Base-by-base conservation (phyloP, 176 grass and related monocot genomes). In the Leersia perrieri region DNA sequence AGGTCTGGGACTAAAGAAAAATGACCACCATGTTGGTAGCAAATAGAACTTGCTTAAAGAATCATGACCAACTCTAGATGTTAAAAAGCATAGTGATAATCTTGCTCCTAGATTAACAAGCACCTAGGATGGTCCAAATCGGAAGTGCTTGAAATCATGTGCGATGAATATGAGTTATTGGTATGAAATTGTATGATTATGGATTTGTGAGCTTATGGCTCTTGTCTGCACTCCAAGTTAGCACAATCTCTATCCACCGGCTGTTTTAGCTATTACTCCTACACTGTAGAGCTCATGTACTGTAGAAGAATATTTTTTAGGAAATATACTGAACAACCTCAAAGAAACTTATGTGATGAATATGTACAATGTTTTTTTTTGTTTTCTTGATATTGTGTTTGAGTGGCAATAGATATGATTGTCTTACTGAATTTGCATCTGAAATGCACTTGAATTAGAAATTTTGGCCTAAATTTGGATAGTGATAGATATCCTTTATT, bases 71-170 rank as follows among this genome's bases (percentile, higher is more conserved):
- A 34, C 22, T 78, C 7, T 7, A 72, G 74, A 35, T 78, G 14
- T 66, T 83, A 66, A 67, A 66, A 67, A 38, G 68, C 60, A 36
- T 45, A 25, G 20, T 49, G 36, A 63, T 87, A 65, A 36, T 22
- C 1, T 68, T 60, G 3, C 38, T 78, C 14, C 65, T 61, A 34
- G 26, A 10, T 44, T 61, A 7, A 18, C 26, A 41, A 32, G 11
- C 20, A 74, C 41, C 40, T 79, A 55, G 41, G 41, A 53, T 77
- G 18, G 12, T 49, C 3, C 9, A 33, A 18, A 25, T 67, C 2
- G 31, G 45, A 34, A 73, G 27, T 7, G 47, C 72, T 33, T 39
- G 22, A 11, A 30, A 11, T n/a, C 66, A 28, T 31, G 5, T 62
- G 11, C 1, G 75, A 31, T 28, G 63, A 13, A 60, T 3, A 76